phyloP scores from a whole-genome alignment of 2,329 filamentous ascomycete species.

The Claviceps sp. region DNA sequence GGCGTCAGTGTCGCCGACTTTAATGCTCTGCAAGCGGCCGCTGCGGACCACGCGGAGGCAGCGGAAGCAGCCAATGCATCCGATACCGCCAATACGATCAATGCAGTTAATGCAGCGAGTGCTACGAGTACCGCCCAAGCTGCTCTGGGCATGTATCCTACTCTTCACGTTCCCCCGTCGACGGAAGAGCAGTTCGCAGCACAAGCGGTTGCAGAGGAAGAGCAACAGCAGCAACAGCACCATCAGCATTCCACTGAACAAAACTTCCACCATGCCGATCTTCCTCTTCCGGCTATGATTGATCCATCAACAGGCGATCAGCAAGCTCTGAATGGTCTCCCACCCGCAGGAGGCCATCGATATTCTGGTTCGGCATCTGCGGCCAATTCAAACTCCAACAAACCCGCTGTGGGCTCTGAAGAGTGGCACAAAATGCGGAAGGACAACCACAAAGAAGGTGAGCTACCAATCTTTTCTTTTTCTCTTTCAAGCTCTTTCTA shows the following conservation, averaged over 20 bases:
- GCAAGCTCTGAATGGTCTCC: constrained; percentile 27
- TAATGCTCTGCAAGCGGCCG: constrained; percentile 39
- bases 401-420: constrained; percentile 78
- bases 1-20: constrained; percentile 41
- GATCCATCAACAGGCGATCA: constrained; percentile 9
- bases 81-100: constrained; percentile 12
- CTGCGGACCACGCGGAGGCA: constrained; percentile 23
- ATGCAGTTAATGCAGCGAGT: constrained; percentile 35
- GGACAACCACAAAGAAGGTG: constrained; percentile 98
- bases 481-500: too few species aligned
- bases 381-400: constrained; percentile 38
- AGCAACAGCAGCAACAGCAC: constrained; percentile 3
- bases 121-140: constrained; percentile 47
- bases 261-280: constrained; percentile 18
- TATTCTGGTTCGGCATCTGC: constrained; percentile 26
- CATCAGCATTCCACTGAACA: constrained; percentile 13
- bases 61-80: constrained; percentile 22
- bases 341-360: constrained; percentile 14
- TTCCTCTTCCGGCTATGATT: constrained; percentile 18
- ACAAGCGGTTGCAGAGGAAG: constrained; percentile 26
- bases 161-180: constrained; percentile 41
- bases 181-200: constrained; percentile 47
- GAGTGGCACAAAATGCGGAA: constrained; percentile 97
- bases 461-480: constrained; percentile 12
- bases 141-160: constrained; percentile 46